phyloP scores from a whole-genome alignment of 306 rosid species.

The Quercus gilva region DNA sequence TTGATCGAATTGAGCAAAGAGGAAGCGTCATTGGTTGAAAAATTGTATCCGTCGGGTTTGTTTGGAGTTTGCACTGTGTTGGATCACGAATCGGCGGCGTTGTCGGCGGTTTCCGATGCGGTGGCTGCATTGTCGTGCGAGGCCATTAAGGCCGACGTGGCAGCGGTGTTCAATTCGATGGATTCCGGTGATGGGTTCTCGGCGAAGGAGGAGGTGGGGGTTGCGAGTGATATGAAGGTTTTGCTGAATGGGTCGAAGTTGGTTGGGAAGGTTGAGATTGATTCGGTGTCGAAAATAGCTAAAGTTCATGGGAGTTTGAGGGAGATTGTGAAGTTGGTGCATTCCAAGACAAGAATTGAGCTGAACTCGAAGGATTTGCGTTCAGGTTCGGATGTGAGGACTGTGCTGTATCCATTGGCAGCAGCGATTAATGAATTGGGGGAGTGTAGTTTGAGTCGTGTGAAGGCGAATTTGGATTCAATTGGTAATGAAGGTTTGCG shows the following conservation, averaged over 20 bases:
- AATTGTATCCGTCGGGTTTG: slow-evolving; percentile 23
- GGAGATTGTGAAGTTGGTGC: slow-evolving; percentile 55
- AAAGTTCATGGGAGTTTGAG: slow-evolving; percentile 62
- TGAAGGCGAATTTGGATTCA: slow-evolving; percentile 31
- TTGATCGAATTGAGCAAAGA: slow-evolving; percentile 47
- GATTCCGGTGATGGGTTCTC: slow-evolving; percentile 78
- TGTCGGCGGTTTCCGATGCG: slow-evolving; percentile 50
- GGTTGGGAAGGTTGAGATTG: slow-evolving; percentile 57
- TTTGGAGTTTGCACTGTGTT: slow-evolving; percentile 51
- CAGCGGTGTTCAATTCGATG: slow-evolving; percentile 46
- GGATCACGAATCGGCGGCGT: slow-evolving; percentile 55
- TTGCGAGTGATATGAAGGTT: slow-evolving; percentile 67
- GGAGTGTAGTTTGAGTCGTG: slow-evolving; percentile 51
- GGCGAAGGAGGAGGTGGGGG: slow-evolving; percentile 74
- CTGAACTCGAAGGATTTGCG: slow-evolving; percentile 53
- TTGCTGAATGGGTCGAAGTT: slow-evolving; percentile 78
- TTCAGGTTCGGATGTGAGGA: slow-evolving; percentile 34
- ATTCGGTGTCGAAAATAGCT: slow-evolving; percentile 40
- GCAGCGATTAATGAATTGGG: slow-evolving; percentile 52
- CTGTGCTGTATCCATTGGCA: slow-evolving; percentile 47
- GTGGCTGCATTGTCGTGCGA: slow-evolving; percentile 83
- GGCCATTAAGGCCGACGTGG: slow-evolving; percentile 62
- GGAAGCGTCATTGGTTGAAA: slow-evolving; percentile 38
- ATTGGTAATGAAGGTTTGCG: slow-evolving; percentile 24
- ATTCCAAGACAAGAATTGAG: slow-evolving; percentile 55